Conservation (phyloP, 1,284 basidiomycete species). For the Pterulicium gracile region DNA sequence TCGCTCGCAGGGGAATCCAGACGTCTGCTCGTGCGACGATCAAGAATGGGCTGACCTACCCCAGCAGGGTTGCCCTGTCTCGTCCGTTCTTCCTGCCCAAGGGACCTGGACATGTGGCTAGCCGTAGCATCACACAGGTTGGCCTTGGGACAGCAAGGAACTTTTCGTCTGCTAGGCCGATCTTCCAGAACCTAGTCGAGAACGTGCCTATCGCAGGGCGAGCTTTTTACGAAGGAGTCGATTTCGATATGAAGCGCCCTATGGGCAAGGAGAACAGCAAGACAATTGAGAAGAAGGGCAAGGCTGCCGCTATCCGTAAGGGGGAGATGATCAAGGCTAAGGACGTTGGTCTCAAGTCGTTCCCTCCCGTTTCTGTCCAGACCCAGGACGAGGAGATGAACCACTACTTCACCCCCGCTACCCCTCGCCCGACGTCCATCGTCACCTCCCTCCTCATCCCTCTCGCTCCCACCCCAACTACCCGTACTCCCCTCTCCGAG, state of each 20-base stretch:
- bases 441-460: slow-evolving; percentile 62
- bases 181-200: slow-evolving; percentile 67
- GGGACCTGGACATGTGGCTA: slow-evolving; percentile 28
- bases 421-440: slow-evolving; percentile 13
- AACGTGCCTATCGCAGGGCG: slow-evolving; percentile 64
- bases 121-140: slow-evolving; percentile 44
- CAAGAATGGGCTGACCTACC: slow-evolving; percentile 40
- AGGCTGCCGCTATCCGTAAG: slow-evolving; percentile 21
- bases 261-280: slow-evolving; percentile 25
- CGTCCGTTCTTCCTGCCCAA: slow-evolving; percentile 43
- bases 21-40: slow-evolving; percentile 19
- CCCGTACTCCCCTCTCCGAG: slow-evolving; percentile 44
- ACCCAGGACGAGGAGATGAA: slow-evolving; percentile 32
- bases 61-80: slow-evolving; percentile 36
- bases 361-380: slow-evolving; percentile 5
- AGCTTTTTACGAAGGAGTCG: slow-evolving; percentile 60
- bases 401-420: slow-evolving; percentile 41
- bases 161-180: slow-evolving; percentile 57
- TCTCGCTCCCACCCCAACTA: slow-evolving; percentile 57
- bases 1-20: slow-evolving; percentile 20
- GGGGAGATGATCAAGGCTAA: slow-evolving; percentile 22
- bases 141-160: slow-evolving; percentile 63
- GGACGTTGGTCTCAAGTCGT: slow-evolving; percentile 14
- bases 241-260: slow-evolving; percentile 39
- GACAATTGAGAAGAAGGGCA: slow-evolving; percentile 15